Conservation (phyloP, 2,329 filamentous ascomycete genomes). For the Neurospora sp. region DNA sequence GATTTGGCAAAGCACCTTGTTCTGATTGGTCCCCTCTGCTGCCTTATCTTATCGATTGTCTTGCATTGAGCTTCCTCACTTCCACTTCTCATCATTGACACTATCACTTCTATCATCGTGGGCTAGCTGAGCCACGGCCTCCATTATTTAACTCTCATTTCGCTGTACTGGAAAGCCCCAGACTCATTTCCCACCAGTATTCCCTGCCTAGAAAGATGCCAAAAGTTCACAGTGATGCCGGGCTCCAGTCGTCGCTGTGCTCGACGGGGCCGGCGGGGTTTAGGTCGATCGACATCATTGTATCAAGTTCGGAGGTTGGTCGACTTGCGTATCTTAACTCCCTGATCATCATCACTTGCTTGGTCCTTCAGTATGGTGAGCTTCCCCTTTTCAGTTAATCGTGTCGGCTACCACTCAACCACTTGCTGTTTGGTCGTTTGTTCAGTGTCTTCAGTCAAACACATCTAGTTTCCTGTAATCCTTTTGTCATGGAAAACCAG, state of each 20-base stretch:
- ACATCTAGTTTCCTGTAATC: neutral
- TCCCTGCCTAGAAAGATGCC: neutral
- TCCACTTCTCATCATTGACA: neutral
- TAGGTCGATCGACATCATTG: neutral
- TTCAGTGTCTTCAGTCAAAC: neutral
- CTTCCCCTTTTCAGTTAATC: neutral
- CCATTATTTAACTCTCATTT: too few relatives aligned
- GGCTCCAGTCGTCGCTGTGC: too few relatives aligned
- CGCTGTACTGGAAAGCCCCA: too few relatives aligned
- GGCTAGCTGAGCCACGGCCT: too few relatives aligned
- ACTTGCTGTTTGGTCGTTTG: neutral
- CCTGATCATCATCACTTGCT: neutral
- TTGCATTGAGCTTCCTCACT: too few relatives aligned
- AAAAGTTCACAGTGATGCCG: too few relatives aligned
- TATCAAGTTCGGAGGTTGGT: neutral
- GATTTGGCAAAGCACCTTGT: neutral
- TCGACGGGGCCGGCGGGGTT: neutral
- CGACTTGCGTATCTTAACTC: neutral
- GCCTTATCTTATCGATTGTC: neutral
- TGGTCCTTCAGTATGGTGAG: neutral
- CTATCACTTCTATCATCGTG: neutral
- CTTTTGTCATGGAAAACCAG: neutral
- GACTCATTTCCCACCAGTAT: neutral
- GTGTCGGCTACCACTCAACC: neutral
- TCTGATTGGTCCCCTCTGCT: neutral